These are phyloP conservation scores for Yamadazyma akitaensis DNA, from an alignment of 805 yeast genomes.

Conservation along the genomic window DNA sequence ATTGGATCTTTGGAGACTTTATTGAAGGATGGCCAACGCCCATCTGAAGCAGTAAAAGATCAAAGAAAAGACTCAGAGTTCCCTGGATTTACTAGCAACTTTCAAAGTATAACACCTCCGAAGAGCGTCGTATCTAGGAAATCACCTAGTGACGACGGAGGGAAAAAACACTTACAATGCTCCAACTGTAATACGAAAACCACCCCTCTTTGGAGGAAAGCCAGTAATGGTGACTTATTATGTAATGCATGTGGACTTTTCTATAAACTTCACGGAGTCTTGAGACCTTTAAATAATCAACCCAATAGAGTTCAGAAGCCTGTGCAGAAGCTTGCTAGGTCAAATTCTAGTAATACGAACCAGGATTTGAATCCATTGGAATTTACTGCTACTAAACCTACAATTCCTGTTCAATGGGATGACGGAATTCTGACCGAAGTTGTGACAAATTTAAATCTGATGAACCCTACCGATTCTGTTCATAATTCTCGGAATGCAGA, in stretches of 20 bases:
- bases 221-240: conserved; percentile 39
- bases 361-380: background rate
- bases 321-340: background rate
- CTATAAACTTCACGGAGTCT: conserved; percentile 43
- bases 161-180: conserved; percentile 30
- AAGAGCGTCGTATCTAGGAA: conserved; percentile 12
- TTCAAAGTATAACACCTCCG: conserved; percentile 15
- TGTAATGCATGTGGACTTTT: conserved; percentile 48
- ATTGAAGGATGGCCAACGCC: conserved; percentile 23
- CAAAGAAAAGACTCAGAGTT: background rate
- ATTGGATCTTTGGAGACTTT: conserved; percentile 38
- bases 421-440: background rate
- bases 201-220: conserved; percentile 44
- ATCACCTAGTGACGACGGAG: conserved; percentile 8
- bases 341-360: conserved; percentile 1
- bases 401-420: background rate
- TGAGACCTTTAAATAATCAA: conserved; percentile 33
- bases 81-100: conserved; percentile 1
- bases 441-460: background rate
- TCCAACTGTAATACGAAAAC: conserved; percentile 43
- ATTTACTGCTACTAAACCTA: background rate
- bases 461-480: background rate
- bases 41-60: background rate
- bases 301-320: background rate
- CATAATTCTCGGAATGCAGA: conserved; percentile 13